Conservation (phyloP, 208 protist species). For the Lotmaria passim region DNA sequence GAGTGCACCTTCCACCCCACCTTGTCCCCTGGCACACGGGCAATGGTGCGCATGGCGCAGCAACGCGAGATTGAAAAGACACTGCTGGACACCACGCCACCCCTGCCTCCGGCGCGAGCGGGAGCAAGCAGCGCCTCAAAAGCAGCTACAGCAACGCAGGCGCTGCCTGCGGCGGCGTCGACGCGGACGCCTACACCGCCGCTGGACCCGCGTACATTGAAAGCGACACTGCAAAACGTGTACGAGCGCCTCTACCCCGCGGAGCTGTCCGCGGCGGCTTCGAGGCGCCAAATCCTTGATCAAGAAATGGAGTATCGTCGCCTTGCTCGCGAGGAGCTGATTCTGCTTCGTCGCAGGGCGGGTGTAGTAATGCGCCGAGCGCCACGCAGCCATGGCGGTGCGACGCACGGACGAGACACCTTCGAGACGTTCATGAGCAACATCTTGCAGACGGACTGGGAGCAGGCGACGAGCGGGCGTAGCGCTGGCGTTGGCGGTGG, state of each 20-base stretch:
- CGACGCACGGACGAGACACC: conserved; percentile 6
- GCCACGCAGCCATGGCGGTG: background rate
- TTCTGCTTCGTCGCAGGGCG: conserved; percentile 45
- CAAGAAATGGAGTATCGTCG: conserved; percentile 43
- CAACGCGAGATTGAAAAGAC: conserved; percentile 24
- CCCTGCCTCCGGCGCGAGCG: conserved; percentile 2
- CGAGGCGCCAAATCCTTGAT: conserved; percentile 32
- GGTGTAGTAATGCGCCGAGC: conserved; percentile 31
- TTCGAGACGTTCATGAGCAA: conserved; percentile 67
- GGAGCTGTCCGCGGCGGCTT: conserved; percentile 32
- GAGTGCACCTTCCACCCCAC: conserved; percentile 84
- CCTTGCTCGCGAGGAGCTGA: conserved; percentile 48
- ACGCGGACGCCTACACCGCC: background rate
- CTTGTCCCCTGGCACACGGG: conserved; percentile 59
- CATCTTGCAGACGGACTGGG: conserved; percentile 44
- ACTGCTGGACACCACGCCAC: background rate
- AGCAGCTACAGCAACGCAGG: background rate
- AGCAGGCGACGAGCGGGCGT: background rate
- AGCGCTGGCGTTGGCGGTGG: background rate
- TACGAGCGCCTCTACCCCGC: conserved; percentile 78
- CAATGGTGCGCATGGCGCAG: conserved; percentile 46
- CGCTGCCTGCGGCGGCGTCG: background rate
- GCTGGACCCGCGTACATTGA: conserved; percentile 13
- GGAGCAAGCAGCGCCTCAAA: background rate
- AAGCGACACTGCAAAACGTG: conserved; percentile 39